Base-by-base conservation (phyloP, 768 basidiomycete genomes). In the Neoboletus brunneissimus region DNA sequence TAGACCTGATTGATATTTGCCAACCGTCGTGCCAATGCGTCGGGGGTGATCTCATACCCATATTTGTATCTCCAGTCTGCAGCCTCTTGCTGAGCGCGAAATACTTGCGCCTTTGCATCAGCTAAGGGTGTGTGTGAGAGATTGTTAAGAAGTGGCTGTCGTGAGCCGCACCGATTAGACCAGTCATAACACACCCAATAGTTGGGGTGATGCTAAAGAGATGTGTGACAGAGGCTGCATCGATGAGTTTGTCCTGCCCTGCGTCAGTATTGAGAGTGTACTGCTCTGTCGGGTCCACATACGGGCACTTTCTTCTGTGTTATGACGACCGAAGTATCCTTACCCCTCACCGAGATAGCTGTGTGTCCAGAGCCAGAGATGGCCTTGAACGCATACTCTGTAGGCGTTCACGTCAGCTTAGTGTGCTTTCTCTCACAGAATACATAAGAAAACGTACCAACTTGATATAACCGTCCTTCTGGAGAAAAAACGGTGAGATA, bases 311-410 rank as follows among this genome's bases (percentile, higher is more conserved):
- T 98, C 78, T 94, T 94, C 78, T 98, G 97, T 22, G 96, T 98
- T 65, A 99, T 94, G 41, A 98, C 90, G 9, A 98, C 94, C 5
- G 89, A 81, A 6, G 94, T 96, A 64, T 98, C 95, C 72, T 91
- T 91, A 18, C 97, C 97, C 66, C 96, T 79, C 44, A 98, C 89
- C 18, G 95, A 83, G 49, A 99, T 82, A 1, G 96, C 86, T 2
- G 97, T 98, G 67, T 98, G 93, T 1, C 94, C 96, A 1, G 94
- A 94, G 53, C 93, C 94, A 59, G 94, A 93, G 72, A 98, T 98
- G 47, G 97, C 97, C 75, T 98, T 99, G 87, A 98, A 98, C 27
- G 97, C 96, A 81, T 98, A 98, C 77, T 98, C 95, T 98, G 58
- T 50, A 29, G 51, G 57, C 51, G 29, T 56, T 57, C 60, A 56